phyloP scores from a whole-genome alignment of 2,329 filamentous ascomycete species.

The Monosporascus sp. region DNA sequence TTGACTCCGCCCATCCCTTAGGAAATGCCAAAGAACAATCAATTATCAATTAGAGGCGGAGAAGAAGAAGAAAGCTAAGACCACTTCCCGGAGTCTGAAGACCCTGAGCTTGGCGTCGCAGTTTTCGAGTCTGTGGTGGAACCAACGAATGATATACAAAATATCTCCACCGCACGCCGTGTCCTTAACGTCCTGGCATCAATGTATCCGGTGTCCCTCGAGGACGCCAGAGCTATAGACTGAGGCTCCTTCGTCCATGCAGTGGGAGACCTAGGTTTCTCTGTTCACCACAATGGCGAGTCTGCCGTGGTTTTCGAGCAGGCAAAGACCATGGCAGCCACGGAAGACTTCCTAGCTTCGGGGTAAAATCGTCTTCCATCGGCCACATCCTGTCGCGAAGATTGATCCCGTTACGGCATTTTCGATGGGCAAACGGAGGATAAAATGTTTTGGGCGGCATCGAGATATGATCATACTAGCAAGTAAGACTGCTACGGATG shows the following conservation, averaged over 20 bases:
- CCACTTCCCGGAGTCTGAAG: too few relatives aligned
- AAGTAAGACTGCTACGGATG: too few relatives aligned
- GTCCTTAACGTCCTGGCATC: too few relatives aligned
- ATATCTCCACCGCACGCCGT: too few relatives aligned
- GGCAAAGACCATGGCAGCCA: neutral
- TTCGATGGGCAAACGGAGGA: constrained; percentile 2
- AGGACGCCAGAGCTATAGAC: neutral
- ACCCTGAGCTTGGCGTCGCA: too few relatives aligned
- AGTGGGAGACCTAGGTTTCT: constrained; percentile 2
- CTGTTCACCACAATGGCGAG: neutral
- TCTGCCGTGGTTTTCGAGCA: constrained; percentile 2
- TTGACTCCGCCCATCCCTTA: too few relatives aligned
- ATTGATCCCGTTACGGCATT: constrained; percentile 1
- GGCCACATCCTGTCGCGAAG: constrained; percentile 2
- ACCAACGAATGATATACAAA: too few relatives aligned
- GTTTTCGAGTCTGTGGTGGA: too few relatives aligned
- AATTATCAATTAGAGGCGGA: too few relatives aligned
- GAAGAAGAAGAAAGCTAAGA: too few relatives aligned
- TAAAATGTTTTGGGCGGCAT: constrained; percentile 1
- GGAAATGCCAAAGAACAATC: too few relatives aligned
- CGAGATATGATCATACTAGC: neutral
- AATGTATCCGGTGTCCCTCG: too few relatives aligned
- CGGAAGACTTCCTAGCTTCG: neutral
- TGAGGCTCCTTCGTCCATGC: constrained; percentile 2
- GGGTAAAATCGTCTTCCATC: constrained; percentile 3